Percentiles rank a stretch among this genome's conserved stretches.
These are phyloP conservation scores for Clavispora fructus DNA, from an alignment of 805 yeast genomes.

Conservation along the genomic window DNA sequence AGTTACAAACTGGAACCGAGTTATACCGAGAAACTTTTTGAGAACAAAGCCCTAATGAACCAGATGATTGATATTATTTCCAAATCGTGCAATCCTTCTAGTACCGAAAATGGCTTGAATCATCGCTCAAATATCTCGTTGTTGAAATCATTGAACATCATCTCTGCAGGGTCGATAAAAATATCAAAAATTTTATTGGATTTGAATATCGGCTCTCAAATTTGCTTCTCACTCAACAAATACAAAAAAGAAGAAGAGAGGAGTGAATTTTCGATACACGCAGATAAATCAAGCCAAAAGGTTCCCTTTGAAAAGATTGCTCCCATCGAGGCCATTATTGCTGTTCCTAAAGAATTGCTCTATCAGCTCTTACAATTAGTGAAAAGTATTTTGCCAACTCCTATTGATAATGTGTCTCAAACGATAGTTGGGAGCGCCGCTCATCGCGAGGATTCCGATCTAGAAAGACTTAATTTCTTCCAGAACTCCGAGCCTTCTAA, in stretches of 20 bases:
- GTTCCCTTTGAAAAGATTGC: constrained; percentile 12
- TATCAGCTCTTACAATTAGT: constrained; percentile 51
- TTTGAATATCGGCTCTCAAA: constrained; percentile 2
- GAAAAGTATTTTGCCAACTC: constrained; percentile 52
- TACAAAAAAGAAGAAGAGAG: constrained; percentile 33
- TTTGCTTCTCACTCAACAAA: constrained; percentile 40
- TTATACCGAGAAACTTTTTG: constrained; percentile 41
- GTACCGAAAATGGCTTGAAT: constrained; percentile 8
- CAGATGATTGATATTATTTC: constrained; percentile 8
- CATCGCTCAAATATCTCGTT: constrained; percentile 16
- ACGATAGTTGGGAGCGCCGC: neutral
- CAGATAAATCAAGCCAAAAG: neutral
- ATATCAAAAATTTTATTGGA: constrained; percentile 39
- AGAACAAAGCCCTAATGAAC: constrained; percentile 3
- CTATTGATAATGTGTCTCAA: neutral
- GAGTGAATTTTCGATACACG: constrained; percentile 1
- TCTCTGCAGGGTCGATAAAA: constrained; percentile 40
- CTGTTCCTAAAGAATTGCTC: constrained; percentile 64
- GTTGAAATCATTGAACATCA: constrained; percentile 41
- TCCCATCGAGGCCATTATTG: constrained; percentile 67
- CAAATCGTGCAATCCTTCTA: constrained; percentile 11
- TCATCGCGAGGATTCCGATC: neutral
- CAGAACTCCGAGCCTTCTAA: constrained; percentile 9
- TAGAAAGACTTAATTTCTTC: constrained; percentile 26
- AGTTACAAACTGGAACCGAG: constrained; percentile 43